Evolutionary conservation across 2,329 filamentous ascomycete species (phyloP), one percentile per base, ranked within the genome.

Genomic region (Fusarium scirpi): DNA sequence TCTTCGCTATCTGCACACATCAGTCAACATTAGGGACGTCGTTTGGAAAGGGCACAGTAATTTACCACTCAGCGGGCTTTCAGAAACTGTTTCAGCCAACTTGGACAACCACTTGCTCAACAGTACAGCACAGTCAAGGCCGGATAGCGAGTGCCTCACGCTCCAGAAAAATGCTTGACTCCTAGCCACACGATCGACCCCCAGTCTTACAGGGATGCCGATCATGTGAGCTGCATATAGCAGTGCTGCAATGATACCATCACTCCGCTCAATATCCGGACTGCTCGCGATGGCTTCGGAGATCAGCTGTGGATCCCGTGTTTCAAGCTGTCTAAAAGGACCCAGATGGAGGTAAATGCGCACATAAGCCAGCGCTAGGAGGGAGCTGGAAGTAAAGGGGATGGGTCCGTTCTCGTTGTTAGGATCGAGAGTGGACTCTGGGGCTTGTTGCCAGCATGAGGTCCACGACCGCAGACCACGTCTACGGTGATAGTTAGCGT

Each of bases 141-240:
- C 84, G 6, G 84, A 86, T 0, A 88, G 78, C 0, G 85, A 85
- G 55, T 88, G 86, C n/a, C 87, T 80, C 4, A 87, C 85, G 7
- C 85, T 86, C 86, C 86, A 88, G 49, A 87, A 85, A 46, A 87
- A 85, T 0, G 85, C 85, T 53, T 88, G 85, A 18, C 85, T 88
- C 18, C 84, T 79, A 0, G 85, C 85, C 1, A 88, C 86, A 16
- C 84, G 82, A 54, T 86, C 85, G 18, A 89, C 83, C 0, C 86
- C 86, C 0, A 88, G 72, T 24, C 86, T 78, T 8, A 89, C 86
- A 0, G 86, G 86, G 0, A 87, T 87, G 49, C 85, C 87, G 0
- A 88, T 78, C 10, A 85, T 85, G 47, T 89, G 86, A 1, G 85
- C 83, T 2, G 85, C 82, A 65, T 88, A 87, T 0, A 88, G 77